Conservation (phyloP, 495 filamentous ascomycete genomes). For the Entonaema liquescens region DNA sequence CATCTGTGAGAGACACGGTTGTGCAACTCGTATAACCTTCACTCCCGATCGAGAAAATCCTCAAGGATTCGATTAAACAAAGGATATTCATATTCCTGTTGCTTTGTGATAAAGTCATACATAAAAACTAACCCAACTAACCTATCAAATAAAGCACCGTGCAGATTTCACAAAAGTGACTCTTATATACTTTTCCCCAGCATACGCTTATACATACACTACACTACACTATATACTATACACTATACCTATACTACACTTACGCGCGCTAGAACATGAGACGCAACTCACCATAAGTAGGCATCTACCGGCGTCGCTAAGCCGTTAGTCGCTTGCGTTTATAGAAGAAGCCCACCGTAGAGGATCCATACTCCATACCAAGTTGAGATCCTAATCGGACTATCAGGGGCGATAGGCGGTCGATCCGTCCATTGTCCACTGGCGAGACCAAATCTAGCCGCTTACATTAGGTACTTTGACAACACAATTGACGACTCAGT, state of each 20-base stretch:
- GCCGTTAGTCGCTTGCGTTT: slow-evolving; percentile 8
- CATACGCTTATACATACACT: background rate
- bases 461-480: slow-evolving; percentile 13
- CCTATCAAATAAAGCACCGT: slow-evolving; percentile 11
- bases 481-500: slow-evolving; percentile 41
- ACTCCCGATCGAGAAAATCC: slow-evolving; percentile 3
- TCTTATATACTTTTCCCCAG: background rate
- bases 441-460: slow-evolving; percentile 12
- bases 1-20: slow-evolving; percentile 2
- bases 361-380: background rate
- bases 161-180: slow-evolving; percentile 27
- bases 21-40: slow-evolving; percentile 16
- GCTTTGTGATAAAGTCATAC: slow-evolving; percentile 11
- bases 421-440: slow-evolving; percentile 41
- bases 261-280: background rate
- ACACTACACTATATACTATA: background rate
- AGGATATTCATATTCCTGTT: background rate
- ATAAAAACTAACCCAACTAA: slow-evolving; percentile 11
- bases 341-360: slow-evolving; percentile 6
- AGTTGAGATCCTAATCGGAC: slow-evolving; percentile 27
- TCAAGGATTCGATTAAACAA: background rate
- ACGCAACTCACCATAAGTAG: slow-evolving; percentile 24
- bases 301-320: slow-evolving; percentile 34
- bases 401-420: slow-evolving; percentile 35
- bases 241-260: background rate